These are phyloP conservation scores for Fallopia convolvulus DNA, from an alignment of 148 eudicot genomes.

Conservation along the genomic window DNA sequence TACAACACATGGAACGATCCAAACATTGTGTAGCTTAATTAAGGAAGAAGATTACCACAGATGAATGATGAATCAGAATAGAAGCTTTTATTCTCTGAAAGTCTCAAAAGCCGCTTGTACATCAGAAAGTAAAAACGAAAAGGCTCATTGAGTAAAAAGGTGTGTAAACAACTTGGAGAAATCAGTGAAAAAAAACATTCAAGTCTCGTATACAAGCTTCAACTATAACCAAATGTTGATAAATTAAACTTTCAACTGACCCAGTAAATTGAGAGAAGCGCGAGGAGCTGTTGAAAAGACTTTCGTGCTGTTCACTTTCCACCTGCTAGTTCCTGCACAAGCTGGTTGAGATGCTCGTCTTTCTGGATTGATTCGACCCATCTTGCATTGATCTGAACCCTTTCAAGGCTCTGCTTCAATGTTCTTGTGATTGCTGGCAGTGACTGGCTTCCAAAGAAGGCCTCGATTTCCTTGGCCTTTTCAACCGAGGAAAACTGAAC, in stretches of 20 bases:
- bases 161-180: not conserved
- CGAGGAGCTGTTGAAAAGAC: not conserved
- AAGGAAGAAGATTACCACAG: too few relatives aligned
- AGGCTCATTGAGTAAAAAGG: not conserved
- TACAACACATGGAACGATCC: too few relatives aligned
- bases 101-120: too few relatives aligned
- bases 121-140: too few relatives aligned
- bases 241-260: not conserved
- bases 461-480: slow-evolving; percentile 72
- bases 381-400: slow-evolving; percentile 65
- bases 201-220: not conserved
- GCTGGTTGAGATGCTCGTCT: slow-evolving; percentile 50
- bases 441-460: slow-evolving; percentile 54
- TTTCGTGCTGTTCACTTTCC: not conserved
- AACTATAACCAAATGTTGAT: not conserved
- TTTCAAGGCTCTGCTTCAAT: slow-evolving; percentile 86
- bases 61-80: too few relatives aligned
- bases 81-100: too few relatives aligned
- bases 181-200: not conserved
- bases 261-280: not conserved
- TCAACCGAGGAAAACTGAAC: slow-evolving; percentile 61
- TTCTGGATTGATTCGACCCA: slow-evolving; percentile 73
- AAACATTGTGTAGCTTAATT: too few relatives aligned
- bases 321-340: slow-evolving; percentile 54
- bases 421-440: slow-evolving; percentile 70